A percentile compares a stretch with the other conserved stretches of the same genome.
phyloP scores from a whole-genome alignment of 768 basidiomycete species.

The Phlebiopsis flavidoalba region DNA sequence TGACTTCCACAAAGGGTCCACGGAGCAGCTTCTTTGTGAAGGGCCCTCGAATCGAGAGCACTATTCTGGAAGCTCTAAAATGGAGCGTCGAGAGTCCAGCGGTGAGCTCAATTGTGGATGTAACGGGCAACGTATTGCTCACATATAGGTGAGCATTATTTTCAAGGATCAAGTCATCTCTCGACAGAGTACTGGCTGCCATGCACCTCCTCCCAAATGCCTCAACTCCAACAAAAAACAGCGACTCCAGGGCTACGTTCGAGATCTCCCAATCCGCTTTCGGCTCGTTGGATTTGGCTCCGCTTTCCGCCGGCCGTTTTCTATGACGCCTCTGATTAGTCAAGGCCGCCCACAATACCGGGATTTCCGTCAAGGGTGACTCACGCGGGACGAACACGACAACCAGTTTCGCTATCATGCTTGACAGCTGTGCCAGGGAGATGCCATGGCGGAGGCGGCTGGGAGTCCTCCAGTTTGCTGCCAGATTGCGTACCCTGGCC shows the following conservation, averaged over 20 bases:
- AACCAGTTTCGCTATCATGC: not conserved
- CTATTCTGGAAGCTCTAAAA: too few species aligned
- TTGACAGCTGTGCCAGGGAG: not conserved
- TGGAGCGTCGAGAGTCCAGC: not conserved
- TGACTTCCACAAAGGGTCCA: not conserved
- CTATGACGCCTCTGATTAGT: not conserved
- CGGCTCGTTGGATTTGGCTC: not conserved
- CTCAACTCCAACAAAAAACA: not conserved
- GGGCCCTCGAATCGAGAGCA: too few species aligned
- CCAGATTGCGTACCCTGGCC: constrained; percentile 3
- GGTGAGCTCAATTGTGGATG: not conserved
- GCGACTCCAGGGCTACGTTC: not conserved
- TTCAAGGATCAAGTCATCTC: not conserved
- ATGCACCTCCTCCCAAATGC: not conserved
- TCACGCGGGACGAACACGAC: not conserved
- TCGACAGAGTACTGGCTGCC: constrained; percentile 6
- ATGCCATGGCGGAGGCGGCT: not conserved
- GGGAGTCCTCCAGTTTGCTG: not conserved
- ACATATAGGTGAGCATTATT: too few species aligned
- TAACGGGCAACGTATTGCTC: not conserved
- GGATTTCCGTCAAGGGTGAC: not conserved
- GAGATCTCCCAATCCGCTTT: not conserved
- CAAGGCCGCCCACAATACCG: not conserved
- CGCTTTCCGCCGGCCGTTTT: not conserved
- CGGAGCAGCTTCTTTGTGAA: not conserved